phyloP scores from a whole-genome alignment of 805 yeast species.

The Starmerella sirachaensis region DNA sequence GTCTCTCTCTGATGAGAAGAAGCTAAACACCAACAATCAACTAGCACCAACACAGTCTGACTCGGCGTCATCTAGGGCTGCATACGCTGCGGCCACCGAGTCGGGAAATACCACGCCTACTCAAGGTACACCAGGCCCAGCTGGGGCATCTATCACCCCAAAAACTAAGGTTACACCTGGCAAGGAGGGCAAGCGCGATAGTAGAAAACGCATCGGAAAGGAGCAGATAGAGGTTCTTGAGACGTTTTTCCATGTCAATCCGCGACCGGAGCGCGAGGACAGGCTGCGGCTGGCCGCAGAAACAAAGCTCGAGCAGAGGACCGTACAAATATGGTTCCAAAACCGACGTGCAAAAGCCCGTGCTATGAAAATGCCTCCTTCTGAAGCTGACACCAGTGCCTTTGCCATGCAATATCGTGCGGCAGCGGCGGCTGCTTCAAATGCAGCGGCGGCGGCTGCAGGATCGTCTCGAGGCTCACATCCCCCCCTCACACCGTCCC shows the following conservation, averaged over 20 bases:
- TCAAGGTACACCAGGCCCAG: background rate
- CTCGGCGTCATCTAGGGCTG: too few species aligned
- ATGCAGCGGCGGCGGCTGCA: conserved; percentile 6
- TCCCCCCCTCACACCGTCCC: too few species aligned
- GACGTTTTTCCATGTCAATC: conserved; percentile 55
- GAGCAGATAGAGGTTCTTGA: conserved; percentile 43
- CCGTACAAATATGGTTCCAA: conserved; percentile 90
- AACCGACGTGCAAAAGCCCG: conserved; percentile 48
- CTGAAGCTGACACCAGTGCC: conserved; percentile 9
- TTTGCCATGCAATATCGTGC: conserved; percentile 13
- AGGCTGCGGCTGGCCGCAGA: conserved; percentile 57
- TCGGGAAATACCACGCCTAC: background rate
- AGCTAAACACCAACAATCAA: too few species aligned
- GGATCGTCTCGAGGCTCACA: too few species aligned
- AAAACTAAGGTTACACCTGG: conserved; percentile 1
- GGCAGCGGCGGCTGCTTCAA: conserved; percentile 17
- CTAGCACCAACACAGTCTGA: too few species aligned
- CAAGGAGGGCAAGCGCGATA: conserved; percentile 11
- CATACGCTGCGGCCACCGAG: too few species aligned
- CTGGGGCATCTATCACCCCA: background rate
- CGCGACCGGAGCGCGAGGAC: conserved; percentile 62
- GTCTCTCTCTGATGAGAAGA: too few species aligned
- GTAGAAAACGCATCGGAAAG: conserved; percentile 24
- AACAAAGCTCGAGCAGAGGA: conserved; percentile 71
- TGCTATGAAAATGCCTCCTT: conserved; percentile 16